phyloP scores from a whole-genome alignment of 192 early-diverging fungal species.

The Mortierella antarctica region DNA sequence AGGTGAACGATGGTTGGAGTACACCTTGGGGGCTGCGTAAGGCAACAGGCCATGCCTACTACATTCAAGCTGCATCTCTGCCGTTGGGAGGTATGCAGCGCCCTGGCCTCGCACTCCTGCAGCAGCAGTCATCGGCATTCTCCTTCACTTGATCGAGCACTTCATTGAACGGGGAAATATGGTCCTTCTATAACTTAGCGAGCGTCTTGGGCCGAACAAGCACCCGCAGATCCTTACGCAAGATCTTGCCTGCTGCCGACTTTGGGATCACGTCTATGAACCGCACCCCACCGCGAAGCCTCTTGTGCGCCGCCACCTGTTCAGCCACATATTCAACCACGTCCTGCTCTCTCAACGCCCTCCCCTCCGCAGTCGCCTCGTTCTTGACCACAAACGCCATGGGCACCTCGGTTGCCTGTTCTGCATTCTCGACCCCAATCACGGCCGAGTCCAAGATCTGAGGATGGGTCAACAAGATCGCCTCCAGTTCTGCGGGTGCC shows the following conservation, averaged over 20 bases:
- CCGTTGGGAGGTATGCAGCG: too few species aligned
- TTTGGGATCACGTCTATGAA: conserved; percentile 79
- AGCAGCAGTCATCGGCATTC: too few species aligned
- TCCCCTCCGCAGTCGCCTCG: conserved; percentile 41
- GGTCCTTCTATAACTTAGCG: too few species aligned
- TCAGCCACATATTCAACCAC: conserved; percentile 63
- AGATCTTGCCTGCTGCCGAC: conserved; percentile 80
- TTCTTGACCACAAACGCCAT: conserved; percentile 74
- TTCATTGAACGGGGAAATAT: too few species aligned
- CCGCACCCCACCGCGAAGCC: conserved; percentile 76
- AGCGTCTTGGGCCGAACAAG: not conserved
- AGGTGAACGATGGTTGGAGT: too few species aligned
- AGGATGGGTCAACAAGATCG: conserved; percentile 72
- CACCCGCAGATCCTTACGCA: conserved; percentile 67
- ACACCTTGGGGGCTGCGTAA: too few species aligned
- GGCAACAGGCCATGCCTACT: too few species aligned
- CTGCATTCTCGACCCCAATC: conserved; percentile 66
- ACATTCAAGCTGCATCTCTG: too few species aligned
- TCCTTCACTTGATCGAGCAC: too few species aligned
- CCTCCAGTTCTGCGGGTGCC: conserved; percentile 88
- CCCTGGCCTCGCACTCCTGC: too few species aligned
- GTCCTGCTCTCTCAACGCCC: conserved; percentile 20
- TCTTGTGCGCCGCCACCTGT: conserved; percentile 75
- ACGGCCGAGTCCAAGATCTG: conserved; percentile 73
- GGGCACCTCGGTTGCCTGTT: conserved; percentile 78